Conservation (phyloP, 106 monocot species). For the Platanthera guangdongensis region DNA sequence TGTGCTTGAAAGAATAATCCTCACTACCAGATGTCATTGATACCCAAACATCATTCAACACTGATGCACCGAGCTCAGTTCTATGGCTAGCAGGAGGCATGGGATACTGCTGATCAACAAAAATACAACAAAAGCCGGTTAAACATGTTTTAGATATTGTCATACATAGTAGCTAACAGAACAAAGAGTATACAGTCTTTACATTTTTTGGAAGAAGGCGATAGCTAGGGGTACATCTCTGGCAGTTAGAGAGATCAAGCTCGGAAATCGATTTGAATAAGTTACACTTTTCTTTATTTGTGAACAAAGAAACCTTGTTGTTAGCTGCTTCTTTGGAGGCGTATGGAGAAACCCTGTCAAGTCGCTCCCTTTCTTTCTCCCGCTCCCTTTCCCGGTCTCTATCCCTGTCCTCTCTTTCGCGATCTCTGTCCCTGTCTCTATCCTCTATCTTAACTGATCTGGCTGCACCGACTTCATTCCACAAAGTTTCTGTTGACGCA, state of each 20-base stretch:
- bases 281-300: slow-evolving; percentile 56
- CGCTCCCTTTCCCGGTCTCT: slow-evolving; percentile 53
- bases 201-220: slow-evolving; percentile 75
- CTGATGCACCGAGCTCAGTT: slow-evolving; percentile 41
- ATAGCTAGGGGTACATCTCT: slow-evolving; percentile 73
- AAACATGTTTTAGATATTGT: background rate
- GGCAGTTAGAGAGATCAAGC: slow-evolving; percentile 68
- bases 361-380: slow-evolving; percentile 49
- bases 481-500: slow-evolving; percentile 15
- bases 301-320: slow-evolving; percentile 35
- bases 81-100: slow-evolving; percentile 40
- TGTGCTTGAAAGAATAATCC: slow-evolving; percentile 60
- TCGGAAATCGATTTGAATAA: slow-evolving; percentile 63
- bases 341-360: slow-evolving; percentile 25
- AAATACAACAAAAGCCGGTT: background rate
- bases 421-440: slow-evolving; percentile 32
- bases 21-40: slow-evolving; percentile 60
- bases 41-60: slow-evolving; percentile 55
- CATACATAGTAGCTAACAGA: background rate
- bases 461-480: slow-evolving; percentile 30
- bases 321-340: slow-evolving; percentile 34
- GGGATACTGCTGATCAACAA: slow-evolving; percentile 30
- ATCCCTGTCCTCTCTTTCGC: slow-evolving; percentile 27
- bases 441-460: slow-evolving; percentile 48
- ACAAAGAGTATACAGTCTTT: slow-evolving; percentile 10